These are phyloP conservation scores for Penicillium sp. DNA, from an alignment of 2,329 filamentous ascomycete genomes.

Conservation along the genomic window DNA sequence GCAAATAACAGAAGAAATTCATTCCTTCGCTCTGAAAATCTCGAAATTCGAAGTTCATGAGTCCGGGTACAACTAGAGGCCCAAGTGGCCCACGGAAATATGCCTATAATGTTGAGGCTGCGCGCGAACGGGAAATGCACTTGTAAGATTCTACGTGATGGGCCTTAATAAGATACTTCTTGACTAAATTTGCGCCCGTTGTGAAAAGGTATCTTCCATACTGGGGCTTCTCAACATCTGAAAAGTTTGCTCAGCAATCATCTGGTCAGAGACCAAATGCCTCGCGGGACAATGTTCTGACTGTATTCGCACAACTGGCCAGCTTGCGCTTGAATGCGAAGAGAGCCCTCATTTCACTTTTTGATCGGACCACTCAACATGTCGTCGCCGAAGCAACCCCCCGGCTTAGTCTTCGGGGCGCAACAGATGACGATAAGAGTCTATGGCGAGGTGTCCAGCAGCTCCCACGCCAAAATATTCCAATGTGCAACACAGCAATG, in stretches of 20 bases:
- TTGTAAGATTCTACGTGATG: conserved; percentile 8
- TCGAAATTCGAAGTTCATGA: neutral
- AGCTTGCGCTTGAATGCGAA: conserved; percentile 27
- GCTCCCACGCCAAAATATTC: conserved; percentile 15
- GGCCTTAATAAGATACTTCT: too few species aligned
- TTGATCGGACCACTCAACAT: conserved; percentile 31
- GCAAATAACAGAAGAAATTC: neutral
- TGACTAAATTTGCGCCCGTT: neutral
- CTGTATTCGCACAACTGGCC: conserved; percentile 34
- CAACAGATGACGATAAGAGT: conserved; percentile 9
- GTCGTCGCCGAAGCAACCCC: conserved; percentile 34
- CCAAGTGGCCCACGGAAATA: conserved; percentile 20
- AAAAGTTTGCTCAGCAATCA: conserved; percentile 24
- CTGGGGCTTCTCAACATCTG: conserved; percentile 23
- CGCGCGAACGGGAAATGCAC: conserved; percentile 26
- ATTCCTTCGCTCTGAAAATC: neutral
- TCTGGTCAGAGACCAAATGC: conserved; percentile 16
- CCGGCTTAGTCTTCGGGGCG: conserved; percentile 19
- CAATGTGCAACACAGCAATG: conserved; percentile 23
- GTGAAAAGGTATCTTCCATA: conserved; percentile 22
- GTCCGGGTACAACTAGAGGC: neutral
- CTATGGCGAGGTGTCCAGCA: conserved; percentile 27
- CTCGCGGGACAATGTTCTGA: conserved; percentile 27
- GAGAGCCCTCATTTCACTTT: conserved; percentile 33
- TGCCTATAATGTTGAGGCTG: conserved; percentile 25